phyloP scores from a whole-genome alignment of 2,329 filamentous ascomycete genomes.

The Blumeria hordei region DNA sequence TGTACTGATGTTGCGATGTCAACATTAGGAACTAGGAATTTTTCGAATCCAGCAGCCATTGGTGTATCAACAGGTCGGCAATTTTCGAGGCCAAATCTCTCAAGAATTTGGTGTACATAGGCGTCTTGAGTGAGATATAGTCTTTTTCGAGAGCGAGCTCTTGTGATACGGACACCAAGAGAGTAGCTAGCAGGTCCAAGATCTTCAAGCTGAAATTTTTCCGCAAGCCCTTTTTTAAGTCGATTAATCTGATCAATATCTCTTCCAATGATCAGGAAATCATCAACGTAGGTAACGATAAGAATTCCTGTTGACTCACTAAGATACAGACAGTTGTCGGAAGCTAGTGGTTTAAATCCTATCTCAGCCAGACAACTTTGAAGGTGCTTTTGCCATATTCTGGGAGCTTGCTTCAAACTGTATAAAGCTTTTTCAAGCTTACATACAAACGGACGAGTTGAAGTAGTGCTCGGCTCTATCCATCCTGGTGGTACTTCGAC shows the following conservation, averaged over 20 bases:
- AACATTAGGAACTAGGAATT: not conserved
- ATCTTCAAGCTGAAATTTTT: not conserved
- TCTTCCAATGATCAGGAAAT: not conserved
- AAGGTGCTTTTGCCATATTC: not conserved
- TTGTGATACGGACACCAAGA: not conserved
- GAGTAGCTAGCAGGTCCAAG: not conserved
- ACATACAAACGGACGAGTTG: not conserved
- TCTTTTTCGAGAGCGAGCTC: not conserved
- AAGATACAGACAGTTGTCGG: not conserved
- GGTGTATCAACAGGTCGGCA: not conserved
- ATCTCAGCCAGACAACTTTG: not conserved
- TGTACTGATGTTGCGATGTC: not conserved
- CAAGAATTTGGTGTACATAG: not conserved
- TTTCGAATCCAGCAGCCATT: not conserved
- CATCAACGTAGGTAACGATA: not conserved
- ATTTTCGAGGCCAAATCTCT: not conserved
- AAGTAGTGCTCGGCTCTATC: not conserved
- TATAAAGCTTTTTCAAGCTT: not conserved
- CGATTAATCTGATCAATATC: not conserved
- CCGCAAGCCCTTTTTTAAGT: not conserved
- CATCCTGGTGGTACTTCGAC: not conserved
- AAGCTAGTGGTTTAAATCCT: not conserved
- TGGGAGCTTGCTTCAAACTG: not conserved
- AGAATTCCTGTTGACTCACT: not conserved
- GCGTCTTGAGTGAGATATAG: not conserved